Conservation (phyloP, 768 basidiomycete genomes). For the Gautieria morchelliformis region DNA sequence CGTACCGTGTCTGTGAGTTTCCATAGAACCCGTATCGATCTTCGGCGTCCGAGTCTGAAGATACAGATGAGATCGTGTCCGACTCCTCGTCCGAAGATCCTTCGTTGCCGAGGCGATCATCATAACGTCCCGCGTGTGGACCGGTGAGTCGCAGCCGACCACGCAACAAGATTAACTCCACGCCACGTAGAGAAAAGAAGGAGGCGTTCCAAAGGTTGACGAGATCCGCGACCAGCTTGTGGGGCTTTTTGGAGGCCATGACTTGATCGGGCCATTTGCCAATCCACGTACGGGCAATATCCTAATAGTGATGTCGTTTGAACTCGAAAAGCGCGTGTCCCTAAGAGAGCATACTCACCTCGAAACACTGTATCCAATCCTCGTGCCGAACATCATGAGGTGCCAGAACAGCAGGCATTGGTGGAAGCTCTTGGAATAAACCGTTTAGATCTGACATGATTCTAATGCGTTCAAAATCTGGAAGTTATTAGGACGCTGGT, state of each 20-base stretch:
- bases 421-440: constrained; percentile 53
- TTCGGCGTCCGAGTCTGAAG: constrained; percentile 26
- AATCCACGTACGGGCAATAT: constrained; percentile 66
- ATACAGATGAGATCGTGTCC: constrained; percentile 20
- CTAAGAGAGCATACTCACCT: constrained; percentile 33
- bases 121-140: constrained; percentile 40
- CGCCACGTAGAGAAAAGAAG: constrained; percentile 65
- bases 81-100: constrained; percentile 18
- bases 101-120: constrained; percentile 40
- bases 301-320: constrained; percentile 31
- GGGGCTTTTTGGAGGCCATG: constrained; percentile 33
- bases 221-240: constrained; percentile 56
- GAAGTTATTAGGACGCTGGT: not conserved
- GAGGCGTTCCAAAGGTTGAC: constrained; percentile 72
- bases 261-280: constrained; percentile 59
- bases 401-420: constrained; percentile 62
- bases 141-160: constrained; percentile 75
- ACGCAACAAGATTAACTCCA: constrained; percentile 76
- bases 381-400: constrained; percentile 70
- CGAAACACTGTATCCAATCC: constrained; percentile 75
- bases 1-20: constrained; percentile 31
- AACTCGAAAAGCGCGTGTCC: not conserved
- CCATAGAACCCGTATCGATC: constrained; percentile 23
- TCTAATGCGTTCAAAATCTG: constrained; percentile 2
- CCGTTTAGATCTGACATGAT: constrained; percentile 52